These are phyloP conservation scores for Capronia epimyces DNA, from an alignment of 2,329 filamentous ascomycete genomes.

Conservation along the genomic window DNA sequence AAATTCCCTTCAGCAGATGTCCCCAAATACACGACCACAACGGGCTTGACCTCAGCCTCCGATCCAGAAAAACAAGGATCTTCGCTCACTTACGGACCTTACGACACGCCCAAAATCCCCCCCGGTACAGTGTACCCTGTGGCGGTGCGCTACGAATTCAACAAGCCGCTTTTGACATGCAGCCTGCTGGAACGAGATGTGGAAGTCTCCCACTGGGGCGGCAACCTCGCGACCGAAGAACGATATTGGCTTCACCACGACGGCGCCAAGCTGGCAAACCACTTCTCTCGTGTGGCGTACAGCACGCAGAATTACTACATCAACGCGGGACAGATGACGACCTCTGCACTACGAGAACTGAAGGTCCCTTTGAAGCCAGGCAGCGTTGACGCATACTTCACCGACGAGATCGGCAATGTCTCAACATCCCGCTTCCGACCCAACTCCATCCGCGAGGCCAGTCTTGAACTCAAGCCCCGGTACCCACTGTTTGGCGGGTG, in stretches of 20 bases:
- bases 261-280: conserved; percentile 67
- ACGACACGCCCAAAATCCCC: conserved; percentile 62
- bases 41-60: conserved; percentile 50
- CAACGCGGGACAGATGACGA: conserved; percentile 53
- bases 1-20: conserved; percentile 75
- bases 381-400: conserved; percentile 85
- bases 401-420: conserved; percentile 93
- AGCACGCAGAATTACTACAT: conserved; percentile 63
- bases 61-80: conserved; percentile 77
- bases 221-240: conserved; percentile 92
- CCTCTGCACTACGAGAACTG: conserved; percentile 73
- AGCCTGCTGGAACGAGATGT: conserved; percentile 79
- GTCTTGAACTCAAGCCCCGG: conserved; percentile 83
- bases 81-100: conserved; percentile 86
- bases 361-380: conserved; percentile 73
- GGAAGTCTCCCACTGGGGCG: conserved; percentile 96
- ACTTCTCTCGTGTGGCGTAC: conserved; percentile 74
- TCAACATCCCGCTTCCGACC: conserved; percentile 82
- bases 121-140: conserved; percentile 69
- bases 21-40: conserved; percentile 76
- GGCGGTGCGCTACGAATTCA: conserved; percentile 88
- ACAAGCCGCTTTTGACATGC: conserved; percentile 78
- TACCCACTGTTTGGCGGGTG: conserved; percentile 97
- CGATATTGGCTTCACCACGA: conserved; percentile 82
- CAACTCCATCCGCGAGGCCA: conserved; percentile 61